These are phyloP conservation scores for Geranium brycei DNA, from an alignment of 345 rosid species.

Conservation along the genomic window DNA sequence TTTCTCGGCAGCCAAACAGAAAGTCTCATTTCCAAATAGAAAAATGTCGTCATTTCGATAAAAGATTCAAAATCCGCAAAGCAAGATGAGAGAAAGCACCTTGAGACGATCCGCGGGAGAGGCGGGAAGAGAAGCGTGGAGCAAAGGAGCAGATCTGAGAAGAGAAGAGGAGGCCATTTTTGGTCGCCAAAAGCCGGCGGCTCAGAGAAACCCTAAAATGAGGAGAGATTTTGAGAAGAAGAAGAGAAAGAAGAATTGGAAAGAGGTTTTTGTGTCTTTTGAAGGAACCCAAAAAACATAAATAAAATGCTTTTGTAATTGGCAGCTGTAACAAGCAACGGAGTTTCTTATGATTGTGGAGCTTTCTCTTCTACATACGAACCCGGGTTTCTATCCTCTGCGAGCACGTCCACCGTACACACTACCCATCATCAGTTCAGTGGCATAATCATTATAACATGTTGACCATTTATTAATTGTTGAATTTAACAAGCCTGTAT, in stretches of 20 bases:
- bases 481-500: no score
- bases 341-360: neutral
- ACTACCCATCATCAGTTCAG: no score
- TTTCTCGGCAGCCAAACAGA: constrained; percentile 1
- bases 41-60: neutral
- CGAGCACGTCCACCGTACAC: neutral
- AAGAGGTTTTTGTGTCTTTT: no score
- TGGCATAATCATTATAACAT: no score
- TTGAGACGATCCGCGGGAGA: constrained; percentile 36
- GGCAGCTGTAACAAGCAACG: neutral
- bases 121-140: constrained; percentile 23
- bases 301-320: no score
- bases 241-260: neutral
- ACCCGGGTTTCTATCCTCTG: neutral
- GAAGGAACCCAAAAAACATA: neutral
- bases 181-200: neutral
- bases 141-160: constrained; percentile 47
- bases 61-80: neutral
- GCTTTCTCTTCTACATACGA: neutral
- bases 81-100: constrained; percentile 19
- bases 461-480: no score
- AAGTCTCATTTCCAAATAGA: neutral
- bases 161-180: constrained; percentile 59
- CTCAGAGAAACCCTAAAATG: constrained; percentile 13
- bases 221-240: neutral